phyloP scores from a whole-genome alignment of 306 rosid genomes.

The Begonia loranthoides region DNA sequence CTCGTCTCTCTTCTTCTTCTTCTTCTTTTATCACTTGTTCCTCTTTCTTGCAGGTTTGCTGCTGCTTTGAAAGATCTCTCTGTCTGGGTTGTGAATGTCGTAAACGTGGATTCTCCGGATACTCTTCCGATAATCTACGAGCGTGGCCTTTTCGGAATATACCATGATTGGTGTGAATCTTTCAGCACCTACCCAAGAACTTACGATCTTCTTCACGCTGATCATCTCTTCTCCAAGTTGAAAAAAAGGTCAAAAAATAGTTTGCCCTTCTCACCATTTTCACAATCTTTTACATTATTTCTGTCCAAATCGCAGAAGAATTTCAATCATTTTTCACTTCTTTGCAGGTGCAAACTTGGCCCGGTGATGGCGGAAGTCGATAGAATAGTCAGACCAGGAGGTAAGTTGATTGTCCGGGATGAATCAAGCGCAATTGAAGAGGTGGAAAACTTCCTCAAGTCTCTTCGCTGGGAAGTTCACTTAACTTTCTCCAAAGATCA shows the following conservation, averaged over 20 bases:
- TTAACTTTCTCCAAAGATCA: constrained; percentile 42
- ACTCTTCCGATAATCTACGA: constrained; percentile 85
- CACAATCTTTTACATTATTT: too few relatives aligned
- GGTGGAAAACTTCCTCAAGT: constrained; percentile 58
- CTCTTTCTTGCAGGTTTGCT: constrained; percentile 52
- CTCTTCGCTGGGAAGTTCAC: constrained; percentile 75
- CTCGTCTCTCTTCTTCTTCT: neutral
- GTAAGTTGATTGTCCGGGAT: constrained; percentile 61
- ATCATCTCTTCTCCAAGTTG: constrained; percentile 69
- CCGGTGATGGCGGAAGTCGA: constrained; percentile 80
- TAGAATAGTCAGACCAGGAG: constrained; percentile 74
- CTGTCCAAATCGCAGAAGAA: too few relatives aligned
- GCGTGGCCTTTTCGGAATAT: constrained; percentile 88
- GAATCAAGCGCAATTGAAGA: constrained; percentile 52
- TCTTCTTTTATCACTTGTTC: neutral
- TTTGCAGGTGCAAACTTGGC: constrained; percentile 57
- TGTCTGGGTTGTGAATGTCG: constrained; percentile 85
- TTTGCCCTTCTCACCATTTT: too few relatives aligned
- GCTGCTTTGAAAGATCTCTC: constrained; percentile 65
- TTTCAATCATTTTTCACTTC: constrained; percentile 2
- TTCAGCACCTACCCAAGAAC: constrained; percentile 84
- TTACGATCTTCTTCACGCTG: constrained; percentile 83
- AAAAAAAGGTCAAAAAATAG: constrained; percentile 42
- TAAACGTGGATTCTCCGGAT: constrained; percentile 65
- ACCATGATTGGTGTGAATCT: constrained; percentile 96